Percentiles rank a stretch among this genome's conserved stretches.
Conservation (phyloP, 495 filamentous ascomycete genomes). For the Sordaria brevicollis region DNA sequence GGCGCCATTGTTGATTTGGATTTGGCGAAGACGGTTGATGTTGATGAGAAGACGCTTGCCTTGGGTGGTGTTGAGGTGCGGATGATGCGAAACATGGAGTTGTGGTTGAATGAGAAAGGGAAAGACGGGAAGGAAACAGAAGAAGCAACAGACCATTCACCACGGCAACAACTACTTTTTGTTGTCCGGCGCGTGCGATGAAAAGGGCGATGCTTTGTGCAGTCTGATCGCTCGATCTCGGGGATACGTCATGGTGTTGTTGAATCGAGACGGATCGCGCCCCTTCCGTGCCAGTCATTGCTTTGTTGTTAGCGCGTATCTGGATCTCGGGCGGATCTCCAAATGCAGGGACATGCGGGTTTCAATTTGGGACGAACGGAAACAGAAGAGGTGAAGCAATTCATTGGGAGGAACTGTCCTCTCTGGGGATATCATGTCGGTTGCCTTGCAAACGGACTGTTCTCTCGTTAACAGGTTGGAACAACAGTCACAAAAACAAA, state of each 20-base stretch:
- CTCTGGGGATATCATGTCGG: not conserved
- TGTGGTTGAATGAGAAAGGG: not conserved
- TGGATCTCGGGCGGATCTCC: not conserved
- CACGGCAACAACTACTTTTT: not conserved
- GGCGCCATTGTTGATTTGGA: constrained; percentile 7
- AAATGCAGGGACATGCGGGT: not conserved
- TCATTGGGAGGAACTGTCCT: not conserved
- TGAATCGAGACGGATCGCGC: constrained; percentile 9
- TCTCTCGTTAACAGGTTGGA: not conserved
- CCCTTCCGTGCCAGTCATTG: constrained; percentile 7
- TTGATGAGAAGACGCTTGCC: not conserved
- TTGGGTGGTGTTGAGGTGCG: not conserved
- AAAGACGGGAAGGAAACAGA: not conserved
- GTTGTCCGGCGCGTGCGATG: not conserved
- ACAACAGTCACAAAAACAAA: not conserved
- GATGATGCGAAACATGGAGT: not conserved
- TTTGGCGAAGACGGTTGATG: not conserved
- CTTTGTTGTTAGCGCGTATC: constrained; percentile 15
- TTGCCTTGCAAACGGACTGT: not conserved
- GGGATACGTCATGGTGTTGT: constrained; percentile 11
- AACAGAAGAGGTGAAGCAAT: not conserved
- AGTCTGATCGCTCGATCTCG: constrained; percentile 14
- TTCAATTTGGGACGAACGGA: not conserved
- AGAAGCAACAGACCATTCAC: not conserved
- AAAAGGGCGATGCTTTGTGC: not conserved